Evolutionary conservation across 2,329 filamentous ascomycete species (phyloP).

Genomic region (Claviceps africana): DNA sequence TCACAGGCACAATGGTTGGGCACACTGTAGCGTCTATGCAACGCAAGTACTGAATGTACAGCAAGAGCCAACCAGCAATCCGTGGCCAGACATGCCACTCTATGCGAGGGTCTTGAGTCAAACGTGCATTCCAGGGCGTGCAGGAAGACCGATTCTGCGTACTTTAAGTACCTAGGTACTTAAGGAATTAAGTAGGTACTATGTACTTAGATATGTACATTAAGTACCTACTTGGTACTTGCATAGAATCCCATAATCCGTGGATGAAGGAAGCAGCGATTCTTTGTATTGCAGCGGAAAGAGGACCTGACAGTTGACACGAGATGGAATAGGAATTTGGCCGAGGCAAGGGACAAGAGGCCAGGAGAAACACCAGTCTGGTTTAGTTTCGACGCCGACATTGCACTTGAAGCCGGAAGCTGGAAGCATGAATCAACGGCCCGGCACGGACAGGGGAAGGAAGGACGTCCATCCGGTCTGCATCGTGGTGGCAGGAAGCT

Average conservation of each 20-base stretch:
- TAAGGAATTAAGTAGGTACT: no score
- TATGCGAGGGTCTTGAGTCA: not conserved
- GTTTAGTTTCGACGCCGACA: not conserved
- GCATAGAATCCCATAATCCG: no score
- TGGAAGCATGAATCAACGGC: not conserved
- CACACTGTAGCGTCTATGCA: not conserved
- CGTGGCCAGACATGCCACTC: conserved; percentile 2
- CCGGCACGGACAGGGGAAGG: not conserved
- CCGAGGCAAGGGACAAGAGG: not conserved
- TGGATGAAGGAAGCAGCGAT: conserved; percentile 1
- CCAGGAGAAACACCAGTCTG: not conserved
- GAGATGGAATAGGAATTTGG: not conserved
- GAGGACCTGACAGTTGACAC: no score
- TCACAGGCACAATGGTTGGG: not conserved
- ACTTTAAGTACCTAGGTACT: no score
- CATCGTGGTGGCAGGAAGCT: not conserved
- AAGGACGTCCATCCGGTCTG: no score
- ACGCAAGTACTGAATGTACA: not conserved
- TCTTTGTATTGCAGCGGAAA: not conserved
- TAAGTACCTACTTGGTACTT: no score
- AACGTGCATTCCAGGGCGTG: not conserved
- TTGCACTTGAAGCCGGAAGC: no score
- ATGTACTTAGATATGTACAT: no score
- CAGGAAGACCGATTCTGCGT: not conserved
- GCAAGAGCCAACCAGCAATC: conserved; percentile 6